Percentiles rank a stretch among this genome's conserved stretches.
phyloP scores from a whole-genome alignment of 163 green algal genomes.

The Scenedesmus sp. region DNA sequence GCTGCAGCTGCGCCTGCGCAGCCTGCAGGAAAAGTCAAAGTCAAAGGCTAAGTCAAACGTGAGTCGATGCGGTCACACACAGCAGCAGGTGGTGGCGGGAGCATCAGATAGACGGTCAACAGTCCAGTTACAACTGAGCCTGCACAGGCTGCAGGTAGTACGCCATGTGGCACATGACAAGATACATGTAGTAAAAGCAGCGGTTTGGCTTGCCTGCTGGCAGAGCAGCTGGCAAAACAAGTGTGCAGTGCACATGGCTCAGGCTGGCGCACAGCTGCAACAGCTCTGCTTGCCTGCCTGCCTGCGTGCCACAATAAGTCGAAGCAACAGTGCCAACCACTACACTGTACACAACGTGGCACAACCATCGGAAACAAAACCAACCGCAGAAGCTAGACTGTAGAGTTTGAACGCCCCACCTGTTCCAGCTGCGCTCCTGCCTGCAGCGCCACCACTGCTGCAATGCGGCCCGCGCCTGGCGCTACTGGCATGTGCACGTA shows the following conservation, averaged over 20 bases:
- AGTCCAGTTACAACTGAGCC: background rate
- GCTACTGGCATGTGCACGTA: slow-evolving; percentile 81
- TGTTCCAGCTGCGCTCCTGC: slow-evolving; percentile 13
- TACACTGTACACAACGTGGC: too few relatives aligned
- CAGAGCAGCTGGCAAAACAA: too few relatives aligned
- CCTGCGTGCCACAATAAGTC: too few relatives aligned
- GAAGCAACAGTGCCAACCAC: too few relatives aligned
- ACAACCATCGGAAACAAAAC: too few relatives aligned
- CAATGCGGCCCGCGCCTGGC: slow-evolving; percentile 78
- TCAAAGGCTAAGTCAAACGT: background rate
- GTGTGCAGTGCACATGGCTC: too few relatives aligned
- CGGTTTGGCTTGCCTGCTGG: too few relatives aligned
- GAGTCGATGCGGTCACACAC: too few relatives aligned
- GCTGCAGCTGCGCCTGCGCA: slow-evolving; percentile 22
- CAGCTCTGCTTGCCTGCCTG: background rate
- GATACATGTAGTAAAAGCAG: background rate
- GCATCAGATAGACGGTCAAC: too few relatives aligned
- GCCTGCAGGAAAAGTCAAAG: background rate
- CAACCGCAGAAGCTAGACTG: background rate
- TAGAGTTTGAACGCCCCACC: background rate
- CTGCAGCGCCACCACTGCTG: slow-evolving; percentile 72
- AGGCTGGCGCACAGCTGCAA: slow-evolving; percentile 46
- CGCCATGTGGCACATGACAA: background rate
- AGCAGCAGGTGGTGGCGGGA: too few relatives aligned
- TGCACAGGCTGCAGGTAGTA: background rate